Percentiles rank a stretch among this genome's conserved stretches.
Conservation (phyloP, 352 stramenopile genomes). For the Globisporangium viniferum region DNA sequence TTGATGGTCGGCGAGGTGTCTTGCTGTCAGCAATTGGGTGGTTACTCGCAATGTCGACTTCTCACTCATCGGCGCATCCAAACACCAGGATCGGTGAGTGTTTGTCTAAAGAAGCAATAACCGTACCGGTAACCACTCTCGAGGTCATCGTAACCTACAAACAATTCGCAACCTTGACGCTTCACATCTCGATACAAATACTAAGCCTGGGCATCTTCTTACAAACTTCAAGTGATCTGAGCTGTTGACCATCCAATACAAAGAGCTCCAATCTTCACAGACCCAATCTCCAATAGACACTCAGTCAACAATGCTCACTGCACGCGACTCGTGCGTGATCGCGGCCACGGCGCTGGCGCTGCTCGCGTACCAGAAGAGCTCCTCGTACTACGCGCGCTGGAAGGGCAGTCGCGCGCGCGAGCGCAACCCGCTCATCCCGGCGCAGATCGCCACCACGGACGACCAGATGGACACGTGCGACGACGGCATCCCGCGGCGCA, state of each 20-base stretch:
- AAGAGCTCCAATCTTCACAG: background rate
- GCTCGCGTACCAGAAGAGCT: conserved; percentile 20
- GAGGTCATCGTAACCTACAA: background rate
- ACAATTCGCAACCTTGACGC: background rate
- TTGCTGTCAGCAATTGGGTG: too few species aligned
- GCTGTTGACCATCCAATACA: background rate
- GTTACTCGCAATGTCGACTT: too few species aligned
- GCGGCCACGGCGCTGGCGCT: conserved; percentile 18
- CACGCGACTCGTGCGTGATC: conserved; percentile 20
- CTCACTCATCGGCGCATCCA: too few species aligned
- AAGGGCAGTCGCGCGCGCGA: conserved; percentile 14
- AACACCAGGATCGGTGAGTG: background rate
- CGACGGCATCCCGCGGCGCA: conserved; percentile 9
- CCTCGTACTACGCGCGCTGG: conserved; percentile 17
- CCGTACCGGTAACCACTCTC: background rate
- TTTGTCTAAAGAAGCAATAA: background rate
- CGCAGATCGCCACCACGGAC: conserved; percentile 21
- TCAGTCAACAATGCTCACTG: conserved; percentile 14
- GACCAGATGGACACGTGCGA: conserved; percentile 21
- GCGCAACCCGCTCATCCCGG: conserved; percentile 22
- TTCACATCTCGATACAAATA: background rate
- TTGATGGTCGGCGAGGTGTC: too few species aligned
- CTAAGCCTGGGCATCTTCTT: background rate
- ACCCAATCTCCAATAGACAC: too few species aligned
- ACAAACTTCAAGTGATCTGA: background rate